Evolutionary conservation across 139 green algal species (phyloP), one percentile per base, ranked within the genome.

Genomic region (Chlamydomonas eustigma): DNA sequence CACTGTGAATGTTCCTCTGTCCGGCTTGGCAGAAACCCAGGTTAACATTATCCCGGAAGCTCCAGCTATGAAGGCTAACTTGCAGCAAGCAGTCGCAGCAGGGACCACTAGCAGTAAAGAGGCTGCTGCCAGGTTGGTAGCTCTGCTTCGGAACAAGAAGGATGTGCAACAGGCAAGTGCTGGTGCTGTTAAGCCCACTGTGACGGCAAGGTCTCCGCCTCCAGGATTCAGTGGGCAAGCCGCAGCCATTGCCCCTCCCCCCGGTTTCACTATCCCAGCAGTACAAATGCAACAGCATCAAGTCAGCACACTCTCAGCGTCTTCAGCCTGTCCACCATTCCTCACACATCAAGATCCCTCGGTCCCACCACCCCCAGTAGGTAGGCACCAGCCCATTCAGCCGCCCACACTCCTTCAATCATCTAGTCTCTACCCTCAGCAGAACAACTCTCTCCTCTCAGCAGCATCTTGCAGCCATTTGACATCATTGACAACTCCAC

Each of bases 1-100:
- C 35, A 74, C 73, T 0, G 78, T 89, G 31, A 83, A 77, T 64
- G 78, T 89, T 67, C 84, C 76, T 34, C 50, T 89, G 1, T 67
- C 69, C 24, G 35, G 44, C 44, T 58, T 78, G 4, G 64, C 35
- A 4, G 38, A 38, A n/a, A 64, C 33, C 44, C 37, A 31, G 22
- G 73, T 79, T 6, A 4, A 37, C 4, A 34, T 38, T 3, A 6
- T 50, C 4, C 31, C 65, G 4, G 31, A 72, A 4, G 12, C 51
- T 67, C 6, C 67, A 51, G 37, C 33, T 34, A 0, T 39, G 12
- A 37, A 74, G 72, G 28, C 66, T 76, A 71, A 75, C 51, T 68
- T 87, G 82, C 82, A 84, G 75, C 74, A 74, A 18, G 78, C 75
- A 3, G 82, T 87, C 22, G 63, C 64, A 50, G 50, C 69, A 31